phyloP scores from a whole-genome alignment of 1,139 yeast genomes.

The Taphrina confusa region DNA sequence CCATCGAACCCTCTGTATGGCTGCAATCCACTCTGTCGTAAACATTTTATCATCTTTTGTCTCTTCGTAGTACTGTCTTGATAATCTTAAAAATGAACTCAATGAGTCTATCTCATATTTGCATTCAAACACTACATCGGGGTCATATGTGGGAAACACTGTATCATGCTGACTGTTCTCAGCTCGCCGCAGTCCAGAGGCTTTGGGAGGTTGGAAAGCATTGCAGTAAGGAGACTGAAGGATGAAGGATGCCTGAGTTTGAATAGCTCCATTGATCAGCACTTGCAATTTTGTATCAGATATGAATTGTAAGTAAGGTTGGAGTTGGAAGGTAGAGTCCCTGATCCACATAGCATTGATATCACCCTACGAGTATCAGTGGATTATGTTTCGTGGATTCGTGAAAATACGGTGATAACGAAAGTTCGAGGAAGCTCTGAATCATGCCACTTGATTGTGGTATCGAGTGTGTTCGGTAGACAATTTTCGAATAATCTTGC shows the following conservation, averaged over 20 bases:
- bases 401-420: slow-evolving; percentile 59
- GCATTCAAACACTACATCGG: slow-evolving; percentile 78
- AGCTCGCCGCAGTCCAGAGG: slow-evolving; percentile 2
- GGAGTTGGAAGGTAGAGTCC: slow-evolving; percentile 80
- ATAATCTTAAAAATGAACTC: slow-evolving; percentile 74
- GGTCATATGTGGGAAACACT: slow-evolving; percentile 42
- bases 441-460: slow-evolving; percentile 76
- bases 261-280: slow-evolving; percentile 73
- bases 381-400: not conserved
- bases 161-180: slow-evolving; percentile 20
- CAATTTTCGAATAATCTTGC: slow-evolving; percentile 78
- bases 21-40: slow-evolving; percentile 59
- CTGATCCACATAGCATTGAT: slow-evolving; percentile 84
- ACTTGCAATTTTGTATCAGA: slow-evolving; percentile 55
- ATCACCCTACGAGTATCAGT: slow-evolving; percentile 49
- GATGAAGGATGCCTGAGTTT: slow-evolving; percentile 60
- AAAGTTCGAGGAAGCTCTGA: slow-evolving; percentile 55
- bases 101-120: slow-evolving; percentile 85
- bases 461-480: slow-evolving; percentile 84
- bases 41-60: slow-evolving; percentile 58
- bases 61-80: slow-evolving; percentile 66
- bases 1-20: slow-evolving; percentile 52
- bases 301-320: slow-evolving; percentile 68
- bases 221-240: slow-evolving; percentile 33
- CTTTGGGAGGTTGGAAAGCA: slow-evolving; percentile 35